Evolutionary conservation across 805 yeast species (phyloP).

Genomic region (Schizosaccharomyces japonicus): DNA sequence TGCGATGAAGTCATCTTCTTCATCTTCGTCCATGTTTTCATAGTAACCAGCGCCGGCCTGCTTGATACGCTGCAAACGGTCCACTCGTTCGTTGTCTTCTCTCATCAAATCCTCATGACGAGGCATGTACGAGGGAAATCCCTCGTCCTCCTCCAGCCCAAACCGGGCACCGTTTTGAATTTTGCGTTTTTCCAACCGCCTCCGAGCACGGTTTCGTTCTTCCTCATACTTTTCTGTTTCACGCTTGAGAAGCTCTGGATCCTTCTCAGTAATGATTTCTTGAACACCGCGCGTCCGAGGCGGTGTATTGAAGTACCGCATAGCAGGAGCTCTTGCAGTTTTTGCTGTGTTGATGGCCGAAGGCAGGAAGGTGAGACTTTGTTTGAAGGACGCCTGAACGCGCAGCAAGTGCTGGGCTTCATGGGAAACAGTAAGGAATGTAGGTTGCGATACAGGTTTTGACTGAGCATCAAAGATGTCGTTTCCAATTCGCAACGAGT

Average conservation of each 20-base stretch:
- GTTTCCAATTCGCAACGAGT: slow-evolving; percentile 63
- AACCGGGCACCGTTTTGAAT: slow-evolving; percentile 12
- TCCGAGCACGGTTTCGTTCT: slow-evolving; percentile 18
- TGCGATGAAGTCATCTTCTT: slow-evolving; percentile 6
- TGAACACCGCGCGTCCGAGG: slow-evolving; percentile 14
- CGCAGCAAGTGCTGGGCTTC: slow-evolving; percentile 49
- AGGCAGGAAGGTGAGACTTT: slow-evolving; percentile 57
- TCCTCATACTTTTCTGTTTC: slow-evolving; percentile 21
- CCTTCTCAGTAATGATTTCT: slow-evolving; percentile 18
- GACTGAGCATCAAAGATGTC: slow-evolving; percentile 63
- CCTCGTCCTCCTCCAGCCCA: slow-evolving; percentile 7
- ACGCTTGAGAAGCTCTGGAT: slow-evolving; percentile 23
- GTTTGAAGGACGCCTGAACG: slow-evolving; percentile 38
- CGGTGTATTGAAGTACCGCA: background rate
- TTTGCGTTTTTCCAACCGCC: slow-evolving; percentile 18
- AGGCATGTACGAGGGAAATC: background rate
- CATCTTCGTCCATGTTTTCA: background rate
- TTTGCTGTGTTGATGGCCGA: slow-evolving; percentile 33
- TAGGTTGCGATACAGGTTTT: slow-evolving; percentile 21
- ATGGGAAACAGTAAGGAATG: slow-evolving; percentile 46
- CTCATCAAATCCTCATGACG: background rate
- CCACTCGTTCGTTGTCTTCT: slow-evolving; percentile 4
- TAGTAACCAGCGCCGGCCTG: background rate
- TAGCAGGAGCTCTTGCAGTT: slow-evolving; percentile 25
- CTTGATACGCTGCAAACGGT: background rate